Evolutionary conservation across 1,284 basidiomycete species (phyloP).

Genomic region (Cutaneotrichosporon sp.): DNA sequence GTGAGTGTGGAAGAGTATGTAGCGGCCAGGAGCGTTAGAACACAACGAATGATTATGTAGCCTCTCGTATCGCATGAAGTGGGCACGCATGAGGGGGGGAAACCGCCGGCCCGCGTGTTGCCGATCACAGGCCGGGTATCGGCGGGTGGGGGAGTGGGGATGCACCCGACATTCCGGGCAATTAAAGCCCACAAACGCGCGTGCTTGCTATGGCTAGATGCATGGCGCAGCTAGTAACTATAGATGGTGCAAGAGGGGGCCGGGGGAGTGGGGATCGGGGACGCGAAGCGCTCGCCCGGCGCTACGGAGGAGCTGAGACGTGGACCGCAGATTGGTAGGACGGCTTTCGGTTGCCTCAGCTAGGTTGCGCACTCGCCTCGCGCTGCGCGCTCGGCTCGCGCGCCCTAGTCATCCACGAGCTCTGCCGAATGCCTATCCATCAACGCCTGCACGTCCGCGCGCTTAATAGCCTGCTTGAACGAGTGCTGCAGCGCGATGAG

Average conservation of each 20-base stretch:
- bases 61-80: too few species aligned
- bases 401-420: slow-evolving; percentile 17
- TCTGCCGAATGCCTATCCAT: slow-evolving; percentile 54
- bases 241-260: too few species aligned
- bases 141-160: too few species aligned
- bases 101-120: not conserved
- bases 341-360: too few species aligned
- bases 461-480: slow-evolving; percentile 44
- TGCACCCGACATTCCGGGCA: not conserved
- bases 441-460: slow-evolving; percentile 63
- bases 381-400: not conserved
- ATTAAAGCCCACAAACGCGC: too few species aligned
- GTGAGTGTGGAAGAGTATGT: not conserved
- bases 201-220: too few species aligned
- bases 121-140: not conserved
- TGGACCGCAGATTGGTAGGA: too few species aligned
- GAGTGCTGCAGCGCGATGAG: slow-evolving; percentile 59
- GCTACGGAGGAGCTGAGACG: too few species aligned
- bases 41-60: not conserved
- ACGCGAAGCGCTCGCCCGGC: too few species aligned
- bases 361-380: not conserved
- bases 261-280: too few species aligned
- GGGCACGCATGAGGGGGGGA: not conserved
- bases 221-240: not conserved
- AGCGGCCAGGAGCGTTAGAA: too few species aligned